phyloP scores from a whole-genome alignment of 257 asterid genomes.

The Haberlea rhodopensis region DNA sequence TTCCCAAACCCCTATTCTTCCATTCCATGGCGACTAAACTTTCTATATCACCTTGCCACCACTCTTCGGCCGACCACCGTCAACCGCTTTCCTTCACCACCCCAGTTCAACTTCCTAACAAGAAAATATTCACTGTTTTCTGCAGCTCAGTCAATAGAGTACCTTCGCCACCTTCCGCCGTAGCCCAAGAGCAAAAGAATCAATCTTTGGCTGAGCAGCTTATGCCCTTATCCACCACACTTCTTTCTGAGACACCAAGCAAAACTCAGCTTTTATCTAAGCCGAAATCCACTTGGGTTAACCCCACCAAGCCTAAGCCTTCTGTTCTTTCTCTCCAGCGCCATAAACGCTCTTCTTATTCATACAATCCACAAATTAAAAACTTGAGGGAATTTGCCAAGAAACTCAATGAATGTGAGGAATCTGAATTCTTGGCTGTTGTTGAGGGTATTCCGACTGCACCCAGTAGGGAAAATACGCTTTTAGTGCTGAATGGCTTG shows the following conservation, averaged over 20 bases:
- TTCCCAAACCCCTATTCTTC: slow-evolving; percentile 5
- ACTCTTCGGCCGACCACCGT: slow-evolving; percentile 37
- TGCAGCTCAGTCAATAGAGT: slow-evolving; percentile 45
- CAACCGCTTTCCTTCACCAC: slow-evolving; percentile 35
- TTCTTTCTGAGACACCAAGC: slow-evolving; percentile 62
- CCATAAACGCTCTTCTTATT: slow-evolving; percentile 58
- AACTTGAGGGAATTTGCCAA: slow-evolving; percentile 61
- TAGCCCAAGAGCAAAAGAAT: slow-evolving; percentile 35
- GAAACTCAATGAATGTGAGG: slow-evolving; percentile 66
- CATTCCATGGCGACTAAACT: slow-evolving; percentile 69
- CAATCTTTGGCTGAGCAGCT: slow-evolving; percentile 87
- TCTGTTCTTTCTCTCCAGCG: slow-evolving; percentile 81
- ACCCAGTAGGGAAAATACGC: slow-evolving; percentile 62
- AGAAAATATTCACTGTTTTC: slow-evolving; percentile 38
- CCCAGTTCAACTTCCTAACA: slow-evolving; percentile 35
- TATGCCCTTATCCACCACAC: slow-evolving; percentile 65
- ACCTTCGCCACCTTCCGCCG: slow-evolving; percentile 38
- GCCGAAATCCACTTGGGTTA: slow-evolving; percentile 91
- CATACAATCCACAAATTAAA: slow-evolving; percentile 65
- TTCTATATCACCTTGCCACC: slow-evolving; percentile 41
- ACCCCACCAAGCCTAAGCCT: slow-evolving; percentile 81
- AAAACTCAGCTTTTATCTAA: slow-evolving; percentile 53
- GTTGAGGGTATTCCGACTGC: slow-evolving; percentile 59
- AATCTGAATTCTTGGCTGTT: slow-evolving; percentile 48
- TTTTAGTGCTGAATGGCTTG: slow-evolving; percentile 65